Evolutionary conservation across 768 basidiomycete species (phyloP).

Genomic region (Xerocomellus intermedius): DNA sequence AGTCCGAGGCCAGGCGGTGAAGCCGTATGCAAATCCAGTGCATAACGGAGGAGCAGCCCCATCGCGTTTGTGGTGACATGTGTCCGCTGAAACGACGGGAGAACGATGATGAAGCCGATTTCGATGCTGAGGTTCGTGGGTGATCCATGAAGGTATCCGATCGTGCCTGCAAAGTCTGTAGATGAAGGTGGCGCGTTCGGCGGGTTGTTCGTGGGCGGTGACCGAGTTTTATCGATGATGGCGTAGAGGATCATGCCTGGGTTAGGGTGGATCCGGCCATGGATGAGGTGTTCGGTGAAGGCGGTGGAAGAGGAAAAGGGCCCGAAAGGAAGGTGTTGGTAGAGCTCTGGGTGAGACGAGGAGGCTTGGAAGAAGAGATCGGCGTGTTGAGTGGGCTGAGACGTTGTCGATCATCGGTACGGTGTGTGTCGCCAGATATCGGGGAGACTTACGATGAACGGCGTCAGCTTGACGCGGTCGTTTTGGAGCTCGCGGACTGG

Average conservation of each 20-base stretch:
- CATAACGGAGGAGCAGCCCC: slow-evolving; percentile 49
- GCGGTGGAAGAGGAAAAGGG: slow-evolving; percentile 41
- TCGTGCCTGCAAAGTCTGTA: slow-evolving; percentile 46
- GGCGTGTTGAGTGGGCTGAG: slow-evolving; percentile 46
- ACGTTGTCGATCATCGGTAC: not conserved
- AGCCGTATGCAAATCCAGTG: slow-evolving; percentile 39
- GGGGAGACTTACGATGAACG: slow-evolving; percentile 45
- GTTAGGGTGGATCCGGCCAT: slow-evolving; percentile 36
- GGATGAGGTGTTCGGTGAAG: slow-evolving; percentile 36
- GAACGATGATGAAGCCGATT: slow-evolving; percentile 52
- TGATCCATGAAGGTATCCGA: slow-evolving; percentile 49
- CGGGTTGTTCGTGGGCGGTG: not conserved
- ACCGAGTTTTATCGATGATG: slow-evolving; percentile 49
- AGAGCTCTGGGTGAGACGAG: slow-evolving; percentile 39
- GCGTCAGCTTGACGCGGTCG: slow-evolving; percentile 46
- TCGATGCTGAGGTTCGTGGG: slow-evolving; percentile 46
- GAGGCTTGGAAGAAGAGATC: slow-evolving; percentile 38
- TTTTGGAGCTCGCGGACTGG: slow-evolving; percentile 47
- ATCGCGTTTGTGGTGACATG: slow-evolving; percentile 58
- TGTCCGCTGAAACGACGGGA: slow-evolving; percentile 60
- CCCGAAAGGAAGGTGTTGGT: slow-evolving; percentile 49
- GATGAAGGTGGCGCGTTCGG: not conserved
- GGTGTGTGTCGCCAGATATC: not conserved
- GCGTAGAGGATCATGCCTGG: slow-evolving; percentile 43
- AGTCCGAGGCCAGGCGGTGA: slow-evolving; percentile 46